Evolutionary conservation across 306 rosid genomes (phyloP).

Genomic region (Cercis canadensis): DNA sequence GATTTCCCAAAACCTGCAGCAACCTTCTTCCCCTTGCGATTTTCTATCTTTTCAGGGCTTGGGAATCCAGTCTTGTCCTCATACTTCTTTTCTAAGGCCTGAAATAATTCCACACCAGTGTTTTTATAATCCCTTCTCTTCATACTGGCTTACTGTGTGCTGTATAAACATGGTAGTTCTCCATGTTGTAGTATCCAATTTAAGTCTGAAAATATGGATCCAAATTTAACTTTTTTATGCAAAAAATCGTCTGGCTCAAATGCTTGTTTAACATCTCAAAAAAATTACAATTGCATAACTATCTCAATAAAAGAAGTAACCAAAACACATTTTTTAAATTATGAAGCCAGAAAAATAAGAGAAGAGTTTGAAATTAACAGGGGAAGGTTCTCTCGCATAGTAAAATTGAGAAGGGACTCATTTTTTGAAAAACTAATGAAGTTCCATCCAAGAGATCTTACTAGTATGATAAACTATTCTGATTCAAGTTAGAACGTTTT

Average conservation of each 20-base stretch:
- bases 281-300: neutral
- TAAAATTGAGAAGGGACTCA: neutral
- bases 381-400: neutral
- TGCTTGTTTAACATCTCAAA: neutral
- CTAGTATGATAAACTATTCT: no score
- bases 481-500: no score
- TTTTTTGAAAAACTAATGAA: neutral
- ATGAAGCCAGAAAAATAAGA: neutral
- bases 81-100: slow-evolving; percentile 84
- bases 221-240: neutral
- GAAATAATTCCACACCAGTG: slow-evolving; percentile 37
- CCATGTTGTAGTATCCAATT: neutral
- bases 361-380: neutral
- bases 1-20: slow-evolving; percentile 83
- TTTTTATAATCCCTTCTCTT: slow-evolving; percentile 12
- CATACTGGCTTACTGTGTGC: neutral
- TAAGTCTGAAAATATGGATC: neutral
- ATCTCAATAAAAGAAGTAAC: neutral
- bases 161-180: slow-evolving; percentile 16
- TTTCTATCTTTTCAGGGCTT: slow-evolving; percentile 84
- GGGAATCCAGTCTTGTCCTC: slow-evolving; percentile 66
- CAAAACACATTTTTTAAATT: neutral
- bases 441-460: neutral
- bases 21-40: slow-evolving; percentile 50
- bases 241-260: neutral